Conservation (phyloP, 768 basidiomycete genomes). For the Cyclocybe aegerita region DNA sequence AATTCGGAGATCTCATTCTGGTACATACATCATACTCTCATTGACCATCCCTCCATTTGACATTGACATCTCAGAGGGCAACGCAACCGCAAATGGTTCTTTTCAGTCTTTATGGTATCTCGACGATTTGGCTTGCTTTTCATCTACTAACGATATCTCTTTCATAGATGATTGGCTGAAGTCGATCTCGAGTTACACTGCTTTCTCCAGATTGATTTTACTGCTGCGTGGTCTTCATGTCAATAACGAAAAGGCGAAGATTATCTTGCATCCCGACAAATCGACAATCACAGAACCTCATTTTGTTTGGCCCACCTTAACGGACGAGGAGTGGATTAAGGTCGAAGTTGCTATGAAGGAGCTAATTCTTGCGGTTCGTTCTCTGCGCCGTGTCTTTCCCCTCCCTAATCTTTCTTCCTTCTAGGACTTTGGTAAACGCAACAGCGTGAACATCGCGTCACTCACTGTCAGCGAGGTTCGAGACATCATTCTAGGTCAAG, state of each 20-base stretch:
- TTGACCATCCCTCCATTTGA: constrained; percentile 5
- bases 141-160: constrained; percentile 7
- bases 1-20: constrained; percentile 96
- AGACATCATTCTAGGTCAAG: constrained; percentile 98
- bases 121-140: no score
- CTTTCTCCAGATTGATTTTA: constrained; percentile 97
- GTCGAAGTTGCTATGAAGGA: constrained; percentile 99
- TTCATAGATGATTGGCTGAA: constrained; percentile 93
- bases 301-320: constrained; percentile 94
- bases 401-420: constrained; percentile 12
- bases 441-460: constrained; percentile 98
- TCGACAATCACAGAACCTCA: constrained; percentile 96
- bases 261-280: constrained; percentile 96
- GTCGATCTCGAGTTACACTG: constrained; percentile 98
- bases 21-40: constrained; percentile 28
- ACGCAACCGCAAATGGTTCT: constrained; percentile 99
- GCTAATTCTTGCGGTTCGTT: constrained; percentile 79
- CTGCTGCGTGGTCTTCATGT: constrained; percentile 96
- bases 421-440: constrained; percentile 97
- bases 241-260: constrained; percentile 99
- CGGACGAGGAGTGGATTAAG: constrained; percentile 97
- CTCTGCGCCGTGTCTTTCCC: background rate
- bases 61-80: constrained; percentile 57
- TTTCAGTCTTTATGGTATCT: constrained; percentile 89
- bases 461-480: constrained; percentile 95